Evolutionary conservation across 164 flowering plant species (phyloP).

Genomic region (Sextonia rubra): DNA sequence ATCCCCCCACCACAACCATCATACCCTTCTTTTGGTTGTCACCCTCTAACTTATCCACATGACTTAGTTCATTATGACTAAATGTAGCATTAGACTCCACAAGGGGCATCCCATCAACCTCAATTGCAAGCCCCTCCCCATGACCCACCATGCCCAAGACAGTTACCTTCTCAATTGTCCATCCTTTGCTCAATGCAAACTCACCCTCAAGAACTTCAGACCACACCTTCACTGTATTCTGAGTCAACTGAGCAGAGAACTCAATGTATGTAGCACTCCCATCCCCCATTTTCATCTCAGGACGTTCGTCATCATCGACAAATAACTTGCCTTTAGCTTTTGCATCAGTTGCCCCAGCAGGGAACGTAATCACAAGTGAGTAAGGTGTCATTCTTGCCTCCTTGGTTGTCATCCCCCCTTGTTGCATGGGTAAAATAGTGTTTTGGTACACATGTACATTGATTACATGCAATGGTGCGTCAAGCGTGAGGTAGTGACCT

Average conservation of each 20-base stretch:
- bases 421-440: slow-evolving; percentile 77
- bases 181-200: slow-evolving; percentile 47
- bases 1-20: slow-evolving; percentile 48
- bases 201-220: slow-evolving; percentile 56
- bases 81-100: slow-evolving; percentile 22
- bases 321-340: slow-evolving; percentile 51
- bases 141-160: slow-evolving; percentile 53
- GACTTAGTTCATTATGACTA: background rate
- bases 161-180: slow-evolving; percentile 44
- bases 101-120: slow-evolving; percentile 37
- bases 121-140: slow-evolving; percentile 27
- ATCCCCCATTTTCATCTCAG: slow-evolving; percentile 56
- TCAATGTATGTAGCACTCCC: slow-evolving; percentile 50
- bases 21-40: slow-evolving; percentile 31
- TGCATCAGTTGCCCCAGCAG: slow-evolving; percentile 40
- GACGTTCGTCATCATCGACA: slow-evolving; percentile 65
- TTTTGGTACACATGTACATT: slow-evolving; percentile 80
- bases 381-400: slow-evolving; percentile 71
- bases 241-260: slow-evolving; percentile 38
- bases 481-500: slow-evolving; percentile 45
- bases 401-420: slow-evolving; percentile 57
- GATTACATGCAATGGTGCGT: slow-evolving; percentile 63
- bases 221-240: slow-evolving; percentile 52
- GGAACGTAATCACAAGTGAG: slow-evolving; percentile 56
- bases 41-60: slow-evolving; percentile 31